phyloP scores from a whole-genome alignment of 2,329 filamentous ascomycete genomes.

The Arachnomyces sp. region DNA sequence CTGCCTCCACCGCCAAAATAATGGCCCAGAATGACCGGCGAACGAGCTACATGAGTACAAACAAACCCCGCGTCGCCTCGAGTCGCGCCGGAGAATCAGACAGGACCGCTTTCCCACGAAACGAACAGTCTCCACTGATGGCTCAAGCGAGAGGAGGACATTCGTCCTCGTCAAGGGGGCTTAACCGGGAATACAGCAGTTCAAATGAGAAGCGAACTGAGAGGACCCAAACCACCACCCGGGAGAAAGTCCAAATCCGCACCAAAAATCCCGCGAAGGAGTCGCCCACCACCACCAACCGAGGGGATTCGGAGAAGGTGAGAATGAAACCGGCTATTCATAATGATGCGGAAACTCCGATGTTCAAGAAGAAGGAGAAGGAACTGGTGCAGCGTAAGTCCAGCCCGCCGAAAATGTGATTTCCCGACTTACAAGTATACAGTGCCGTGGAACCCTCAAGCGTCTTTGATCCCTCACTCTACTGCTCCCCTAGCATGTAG shows the following conservation, averaged over 20 bases:
- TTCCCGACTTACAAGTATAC: slow-evolving; percentile 10
- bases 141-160: slow-evolving; percentile 12
- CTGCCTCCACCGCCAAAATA: slow-evolving; percentile 20
- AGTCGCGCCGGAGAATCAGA: slow-evolving; percentile 30
- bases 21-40: slow-evolving; percentile 36
- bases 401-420: background rate
- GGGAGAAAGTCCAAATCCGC: slow-evolving; percentile 55
- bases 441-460: slow-evolving; percentile 70
- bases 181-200: slow-evolving; percentile 27
- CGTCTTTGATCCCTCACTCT: slow-evolving; percentile 61
- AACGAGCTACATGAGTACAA: slow-evolving; percentile 29
- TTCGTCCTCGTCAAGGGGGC: slow-evolving; percentile 9
- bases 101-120: slow-evolving; percentile 18
- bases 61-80: slow-evolving; percentile 34
- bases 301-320: slow-evolving; percentile 28
- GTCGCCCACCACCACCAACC: slow-evolving; percentile 22
- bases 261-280: slow-evolving; percentile 51
- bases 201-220: slow-evolving; percentile 34
- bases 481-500: slow-evolving; percentile 65
- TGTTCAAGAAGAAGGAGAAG: slow-evolving; percentile 26
- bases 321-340: slow-evolving; percentile 22
- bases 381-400: slow-evolving; percentile 25
- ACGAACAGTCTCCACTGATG: slow-evolving; percentile 26
- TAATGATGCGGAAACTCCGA: slow-evolving; percentile 19
- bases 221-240: slow-evolving; percentile 48